Evolutionary conservation across 2,329 filamentous ascomycete genomes (phyloP).

Genomic region (Colletotrichum incanum): DNA sequence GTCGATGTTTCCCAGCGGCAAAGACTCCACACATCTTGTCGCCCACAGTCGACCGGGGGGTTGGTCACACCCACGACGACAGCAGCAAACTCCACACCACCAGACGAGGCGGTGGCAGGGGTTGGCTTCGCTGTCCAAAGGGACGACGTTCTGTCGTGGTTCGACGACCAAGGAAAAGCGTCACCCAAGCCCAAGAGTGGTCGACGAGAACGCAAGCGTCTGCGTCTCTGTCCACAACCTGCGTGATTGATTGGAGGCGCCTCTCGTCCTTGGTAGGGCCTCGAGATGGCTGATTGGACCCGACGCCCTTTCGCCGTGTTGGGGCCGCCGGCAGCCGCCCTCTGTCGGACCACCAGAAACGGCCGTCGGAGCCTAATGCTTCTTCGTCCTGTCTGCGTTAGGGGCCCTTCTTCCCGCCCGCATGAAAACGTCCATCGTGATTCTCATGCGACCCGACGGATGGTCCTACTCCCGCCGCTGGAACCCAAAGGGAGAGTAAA

Average conservation of each 20-base stretch:
- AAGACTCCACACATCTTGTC: slow-evolving; percentile 29
- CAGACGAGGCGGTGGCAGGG: slow-evolving; percentile 40
- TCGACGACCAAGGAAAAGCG: slow-evolving; percentile 30
- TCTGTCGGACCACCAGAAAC: slow-evolving; percentile 42
- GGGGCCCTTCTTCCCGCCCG: slow-evolving; percentile 29
- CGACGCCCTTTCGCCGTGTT: slow-evolving; percentile 36
- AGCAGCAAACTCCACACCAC: slow-evolving; percentile 42
- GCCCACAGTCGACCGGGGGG: slow-evolving; percentile 21
- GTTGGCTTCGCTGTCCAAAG: slow-evolving; percentile 23
- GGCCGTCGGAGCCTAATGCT: slow-evolving; percentile 40
- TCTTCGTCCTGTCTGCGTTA: slow-evolving; percentile 32
- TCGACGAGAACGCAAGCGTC: slow-evolving; percentile 36
- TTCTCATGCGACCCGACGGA: slow-evolving; percentile 35
- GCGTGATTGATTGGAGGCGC: slow-evolving; percentile 38
- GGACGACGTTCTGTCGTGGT: slow-evolving; percentile 23
- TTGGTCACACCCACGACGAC: slow-evolving; percentile 39
- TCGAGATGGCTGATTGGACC: slow-evolving; percentile 34
- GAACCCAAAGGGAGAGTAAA: slow-evolving; percentile 36
- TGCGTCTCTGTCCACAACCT: slow-evolving; percentile 23
- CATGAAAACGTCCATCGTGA: slow-evolving; percentile 35
- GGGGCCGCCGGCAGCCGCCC: slow-evolving; percentile 38
- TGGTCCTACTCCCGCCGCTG: slow-evolving; percentile 30
- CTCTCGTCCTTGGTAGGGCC: slow-evolving; percentile 13
- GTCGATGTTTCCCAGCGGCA: slow-evolving; percentile 32
- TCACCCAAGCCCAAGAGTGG: slow-evolving; percentile 4